phyloP scores from a whole-genome alignment of 805 yeast genomes.

The Candida alai region DNA sequence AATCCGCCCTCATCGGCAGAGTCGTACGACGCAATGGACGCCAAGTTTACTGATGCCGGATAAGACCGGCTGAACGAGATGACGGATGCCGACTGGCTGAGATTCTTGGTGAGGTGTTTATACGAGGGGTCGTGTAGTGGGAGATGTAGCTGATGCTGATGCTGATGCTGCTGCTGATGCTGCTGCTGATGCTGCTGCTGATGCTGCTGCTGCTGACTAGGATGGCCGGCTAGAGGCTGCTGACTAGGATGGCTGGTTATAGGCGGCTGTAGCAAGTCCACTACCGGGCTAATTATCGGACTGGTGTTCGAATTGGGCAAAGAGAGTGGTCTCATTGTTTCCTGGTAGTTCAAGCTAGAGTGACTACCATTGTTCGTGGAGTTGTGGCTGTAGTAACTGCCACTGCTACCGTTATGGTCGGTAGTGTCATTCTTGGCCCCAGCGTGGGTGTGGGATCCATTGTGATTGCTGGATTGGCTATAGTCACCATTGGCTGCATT shows the following conservation, averaged over 20 bases:
- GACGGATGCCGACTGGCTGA: conserved; percentile 9
- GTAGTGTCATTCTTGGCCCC: too few species aligned
- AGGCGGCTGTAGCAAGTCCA: conserved; percentile 26
- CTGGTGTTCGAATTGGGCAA: conserved; percentile 11
- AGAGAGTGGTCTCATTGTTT: conserved; percentile 10
- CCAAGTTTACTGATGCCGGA: conserved; percentile 50
- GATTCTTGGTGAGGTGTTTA: conserved; percentile 10
- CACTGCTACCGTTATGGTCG: too few species aligned
- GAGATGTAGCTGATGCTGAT: too few species aligned
- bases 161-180: too few species aligned
- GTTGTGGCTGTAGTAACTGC: not conserved
- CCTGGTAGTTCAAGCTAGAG: conserved; percentile 1
- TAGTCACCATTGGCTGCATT: not conserved
- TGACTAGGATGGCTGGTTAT: conserved; percentile 10
- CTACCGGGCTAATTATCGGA: conserved; percentile 8
- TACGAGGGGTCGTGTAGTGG: too few species aligned
- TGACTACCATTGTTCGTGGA: not conserved
- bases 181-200: too few species aligned
- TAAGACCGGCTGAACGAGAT: conserved; percentile 33
- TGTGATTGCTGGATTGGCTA: not conserved
- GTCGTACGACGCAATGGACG: conserved; percentile 42
- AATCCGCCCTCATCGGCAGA: conserved; percentile 16
- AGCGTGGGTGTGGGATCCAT: not conserved
- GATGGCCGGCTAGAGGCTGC: too few species aligned
- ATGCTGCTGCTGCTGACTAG: too few species aligned